These are phyloP conservation scores for Priceomyces carsonii DNA, from an alignment of 805 yeast species.

Conservation along the genomic window DNA sequence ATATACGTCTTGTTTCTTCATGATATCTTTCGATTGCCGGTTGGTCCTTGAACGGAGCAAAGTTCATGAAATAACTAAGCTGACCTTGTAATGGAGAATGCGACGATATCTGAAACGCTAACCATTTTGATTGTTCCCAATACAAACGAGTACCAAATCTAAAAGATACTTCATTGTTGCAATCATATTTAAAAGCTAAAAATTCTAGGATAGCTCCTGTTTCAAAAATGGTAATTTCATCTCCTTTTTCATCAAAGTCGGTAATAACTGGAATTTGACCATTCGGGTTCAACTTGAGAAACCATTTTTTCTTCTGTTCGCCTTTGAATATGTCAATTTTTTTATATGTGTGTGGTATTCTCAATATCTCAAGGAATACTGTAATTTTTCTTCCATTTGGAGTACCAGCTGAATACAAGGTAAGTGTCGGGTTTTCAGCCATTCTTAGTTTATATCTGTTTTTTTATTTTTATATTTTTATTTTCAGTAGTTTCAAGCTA, in stretches of 20 bases:
- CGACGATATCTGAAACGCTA: conserved; percentile 52
- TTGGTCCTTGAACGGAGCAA: conserved; percentile 43
- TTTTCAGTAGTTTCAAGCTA: too few species aligned
- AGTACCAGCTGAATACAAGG: conserved; percentile 19
- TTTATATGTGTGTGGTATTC: conserved; percentile 35
- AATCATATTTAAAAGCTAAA: conserved; percentile 55
- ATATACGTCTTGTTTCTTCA: conserved; percentile 48
- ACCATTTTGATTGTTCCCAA: conserved; percentile 51
- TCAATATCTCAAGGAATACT: conserved; percentile 35
- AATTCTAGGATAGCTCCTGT: conserved; percentile 56
- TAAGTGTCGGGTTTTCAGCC: background rate
- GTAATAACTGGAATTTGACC: conserved; percentile 56
- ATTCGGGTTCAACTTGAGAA: conserved; percentile 50
- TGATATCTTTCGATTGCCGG: conserved; percentile 45
- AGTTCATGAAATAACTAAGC: conserved; percentile 41
- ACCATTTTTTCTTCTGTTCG: conserved; percentile 56
- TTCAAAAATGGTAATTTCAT: conserved; percentile 48
- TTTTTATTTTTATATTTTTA: too few species aligned
- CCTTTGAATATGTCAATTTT: conserved; percentile 37
- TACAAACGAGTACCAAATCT: conserved; percentile 30
- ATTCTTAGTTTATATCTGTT: too few species aligned
- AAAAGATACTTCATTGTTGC: conserved; percentile 41
- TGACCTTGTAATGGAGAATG: conserved; percentile 60
- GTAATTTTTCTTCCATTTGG: conserved; percentile 41
- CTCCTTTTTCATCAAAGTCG: conserved; percentile 20